These are phyloP conservation scores for Lantana camara DNA, from an alignment of 257 asterid genomes.

Conservation along the genomic window DNA sequence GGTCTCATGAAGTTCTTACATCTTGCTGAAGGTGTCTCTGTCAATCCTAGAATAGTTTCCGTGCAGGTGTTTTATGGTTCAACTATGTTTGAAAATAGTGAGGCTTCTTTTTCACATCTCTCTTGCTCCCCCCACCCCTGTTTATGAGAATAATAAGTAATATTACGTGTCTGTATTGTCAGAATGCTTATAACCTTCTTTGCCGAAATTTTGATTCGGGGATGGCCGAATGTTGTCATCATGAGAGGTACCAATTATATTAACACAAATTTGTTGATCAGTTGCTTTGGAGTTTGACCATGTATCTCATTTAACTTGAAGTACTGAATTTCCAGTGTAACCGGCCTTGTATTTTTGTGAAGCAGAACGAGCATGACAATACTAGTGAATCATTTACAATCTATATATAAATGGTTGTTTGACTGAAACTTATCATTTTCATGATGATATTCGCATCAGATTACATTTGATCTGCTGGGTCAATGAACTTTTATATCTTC, in stretches of 20 bases:
- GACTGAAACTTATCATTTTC: constrained; percentile 1
- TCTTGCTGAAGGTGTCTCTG: constrained; percentile 46
- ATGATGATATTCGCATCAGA: too few relatives aligned
- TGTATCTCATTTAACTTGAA: too few relatives aligned
- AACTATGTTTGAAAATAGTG: constrained; percentile 30
- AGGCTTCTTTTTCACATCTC: constrained; percentile 28
- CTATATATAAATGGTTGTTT: neutral
- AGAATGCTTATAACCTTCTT: constrained; percentile 84
- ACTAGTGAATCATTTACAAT: neutral
- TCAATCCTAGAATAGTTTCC: constrained; percentile 62
- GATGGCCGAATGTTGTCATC: constrained; percentile 95
- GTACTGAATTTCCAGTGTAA: constrained; percentile 1
- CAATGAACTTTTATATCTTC: too few relatives aligned
- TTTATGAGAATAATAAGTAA: neutral
- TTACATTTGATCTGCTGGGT: too few relatives aligned
- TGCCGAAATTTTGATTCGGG: constrained; percentile 85
- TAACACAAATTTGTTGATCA: constrained; percentile 9
- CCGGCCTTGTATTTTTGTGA: neutral
- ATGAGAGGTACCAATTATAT: constrained; percentile 69
- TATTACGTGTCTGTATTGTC: constrained; percentile 28
- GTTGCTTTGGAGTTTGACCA: too few relatives aligned
- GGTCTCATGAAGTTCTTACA: constrained; percentile 89
- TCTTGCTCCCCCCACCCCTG: neutral
- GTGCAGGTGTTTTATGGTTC: constrained; percentile 70
- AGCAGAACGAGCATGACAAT: constrained; percentile 1